Evolutionary conservation across 148 eudicot genomes (phyloP).

Genomic region (Nyssa sinensis): DNA sequence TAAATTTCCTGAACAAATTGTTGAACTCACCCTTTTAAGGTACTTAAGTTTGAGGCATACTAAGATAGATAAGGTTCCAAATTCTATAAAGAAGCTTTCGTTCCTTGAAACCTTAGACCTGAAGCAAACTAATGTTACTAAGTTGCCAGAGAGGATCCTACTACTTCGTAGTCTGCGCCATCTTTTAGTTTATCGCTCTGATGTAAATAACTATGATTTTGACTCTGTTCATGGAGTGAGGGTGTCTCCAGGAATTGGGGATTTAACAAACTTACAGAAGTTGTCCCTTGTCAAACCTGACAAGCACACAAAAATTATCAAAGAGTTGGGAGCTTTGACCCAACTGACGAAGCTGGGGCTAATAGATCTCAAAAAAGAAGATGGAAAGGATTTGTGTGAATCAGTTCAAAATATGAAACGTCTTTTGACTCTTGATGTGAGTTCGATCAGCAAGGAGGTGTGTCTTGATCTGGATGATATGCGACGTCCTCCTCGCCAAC

Average conservation of each 20-base stretch:
- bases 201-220: not conserved
- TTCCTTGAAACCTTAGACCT: conserved; percentile 38
- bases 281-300: conserved; percentile 19
- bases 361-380: conserved; percentile 6
- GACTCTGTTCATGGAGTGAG: conserved; percentile 5
- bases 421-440: conserved; percentile 24
- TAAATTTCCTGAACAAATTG: conserved; percentile 18
- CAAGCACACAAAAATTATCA: conserved; percentile 2
- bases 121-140: conserved; percentile 20
- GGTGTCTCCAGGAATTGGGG: not conserved
- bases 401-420: conserved; percentile 20
- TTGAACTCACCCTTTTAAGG: conserved; percentile 23
- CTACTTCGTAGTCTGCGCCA: conserved; percentile 16
- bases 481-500: conserved; percentile 16
- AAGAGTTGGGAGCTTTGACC: conserved; percentile 17
- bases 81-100: conserved; percentile 27
- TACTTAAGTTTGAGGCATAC: conserved; percentile 36
- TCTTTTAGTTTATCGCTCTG: conserved; percentile 6
- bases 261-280: conserved; percentile 18
- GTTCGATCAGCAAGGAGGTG: conserved; percentile 2
- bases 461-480: conserved; percentile 20
- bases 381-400: conserved; percentile 21
- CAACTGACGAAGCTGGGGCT: conserved; percentile 26
- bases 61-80: conserved; percentile 21
- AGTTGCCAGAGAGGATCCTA: not conserved